phyloP scores from a whole-genome alignment of 352 stramenopile genomes.

The Phytopythium litorale region DNA sequence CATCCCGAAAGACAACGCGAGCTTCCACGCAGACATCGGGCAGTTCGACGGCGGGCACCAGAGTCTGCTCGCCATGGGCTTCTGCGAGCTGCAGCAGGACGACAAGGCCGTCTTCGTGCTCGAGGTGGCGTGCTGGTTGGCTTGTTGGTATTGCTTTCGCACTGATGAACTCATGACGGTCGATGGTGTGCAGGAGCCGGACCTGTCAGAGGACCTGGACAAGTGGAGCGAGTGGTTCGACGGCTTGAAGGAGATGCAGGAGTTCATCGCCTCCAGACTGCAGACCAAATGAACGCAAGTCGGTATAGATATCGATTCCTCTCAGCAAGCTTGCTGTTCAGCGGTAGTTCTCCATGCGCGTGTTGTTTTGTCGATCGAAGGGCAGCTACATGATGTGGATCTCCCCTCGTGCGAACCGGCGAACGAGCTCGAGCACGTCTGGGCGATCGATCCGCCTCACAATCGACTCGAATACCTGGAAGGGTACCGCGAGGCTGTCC shows the following conservation, averaged over 20 bases:
- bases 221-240: conserved; percentile 83
- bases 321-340: background rate
- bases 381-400: conserved; percentile 52
- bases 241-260: conserved; percentile 60
- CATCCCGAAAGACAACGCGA: conserved; percentile 65
- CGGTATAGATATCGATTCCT: background rate
- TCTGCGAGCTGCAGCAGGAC: conserved; percentile 54
- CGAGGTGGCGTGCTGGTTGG: conserved; percentile 28
- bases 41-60: conserved; percentile 57
- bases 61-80: conserved; percentile 68
- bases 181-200: conserved; percentile 42
- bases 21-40: conserved; percentile 69
- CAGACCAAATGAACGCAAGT: background rate
- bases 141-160: background rate
- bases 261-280: conserved; percentile 32
- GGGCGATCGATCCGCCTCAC: conserved; percentile 13
- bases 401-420: conserved; percentile 44
- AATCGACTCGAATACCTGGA: conserved; percentile 7
- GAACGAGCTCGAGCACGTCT: conserved; percentile 35
- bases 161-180: background rate
- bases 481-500: background rate
- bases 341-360: background rate
- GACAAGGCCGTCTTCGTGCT: conserved; percentile 55
- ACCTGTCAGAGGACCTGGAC: conserved; percentile 71
- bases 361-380: background rate